Percentiles rank a stretch among this genome's conserved stretches.
phyloP scores from a whole-genome alignment of 345 rosid species.

The Adansonia digitata region DNA sequence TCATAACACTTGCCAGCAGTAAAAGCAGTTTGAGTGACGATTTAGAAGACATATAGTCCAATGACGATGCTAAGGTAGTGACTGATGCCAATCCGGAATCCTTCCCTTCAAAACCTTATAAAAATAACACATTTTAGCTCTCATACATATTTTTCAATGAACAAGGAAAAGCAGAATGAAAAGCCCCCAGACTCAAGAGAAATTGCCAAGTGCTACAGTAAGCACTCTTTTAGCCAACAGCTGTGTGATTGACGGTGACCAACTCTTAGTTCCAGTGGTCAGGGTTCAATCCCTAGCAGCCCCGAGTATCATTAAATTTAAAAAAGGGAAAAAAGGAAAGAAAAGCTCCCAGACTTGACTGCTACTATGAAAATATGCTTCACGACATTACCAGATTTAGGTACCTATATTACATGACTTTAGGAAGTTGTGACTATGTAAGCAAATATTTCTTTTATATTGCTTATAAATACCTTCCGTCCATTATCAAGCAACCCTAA shows the following conservation, averaged over 20 bases:
- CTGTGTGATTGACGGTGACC: neutral
- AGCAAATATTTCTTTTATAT: neutral
- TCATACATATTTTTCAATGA: neutral
- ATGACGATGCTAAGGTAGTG: conserved; percentile 66
- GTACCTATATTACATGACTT: neutral
- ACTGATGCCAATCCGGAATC: conserved; percentile 64
- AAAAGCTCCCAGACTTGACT: neutral
- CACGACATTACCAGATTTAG: neutral
- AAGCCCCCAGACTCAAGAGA: neutral
- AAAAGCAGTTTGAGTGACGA: conserved; percentile 64
- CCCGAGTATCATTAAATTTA: neutral
- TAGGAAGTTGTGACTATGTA: neutral
- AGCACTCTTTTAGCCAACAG: neutral
- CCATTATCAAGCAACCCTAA: neutral
- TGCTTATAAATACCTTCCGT: neutral
- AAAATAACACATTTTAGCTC: conserved; percentile 15
- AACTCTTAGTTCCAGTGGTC: neutral
- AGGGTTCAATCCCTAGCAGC: neutral
- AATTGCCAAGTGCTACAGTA: neutral
- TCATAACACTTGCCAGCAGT: conserved; percentile 58
- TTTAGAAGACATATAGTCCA: conserved; percentile 68
- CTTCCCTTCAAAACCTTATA: conserved; percentile 51
- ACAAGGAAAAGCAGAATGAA: neutral
- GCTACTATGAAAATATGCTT: neutral
- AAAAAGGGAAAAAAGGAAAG: neutral